Base-by-base conservation (phyloP, 2,329 filamentous ascomycete genomes). In the Colletotrichum sp. region DNA sequence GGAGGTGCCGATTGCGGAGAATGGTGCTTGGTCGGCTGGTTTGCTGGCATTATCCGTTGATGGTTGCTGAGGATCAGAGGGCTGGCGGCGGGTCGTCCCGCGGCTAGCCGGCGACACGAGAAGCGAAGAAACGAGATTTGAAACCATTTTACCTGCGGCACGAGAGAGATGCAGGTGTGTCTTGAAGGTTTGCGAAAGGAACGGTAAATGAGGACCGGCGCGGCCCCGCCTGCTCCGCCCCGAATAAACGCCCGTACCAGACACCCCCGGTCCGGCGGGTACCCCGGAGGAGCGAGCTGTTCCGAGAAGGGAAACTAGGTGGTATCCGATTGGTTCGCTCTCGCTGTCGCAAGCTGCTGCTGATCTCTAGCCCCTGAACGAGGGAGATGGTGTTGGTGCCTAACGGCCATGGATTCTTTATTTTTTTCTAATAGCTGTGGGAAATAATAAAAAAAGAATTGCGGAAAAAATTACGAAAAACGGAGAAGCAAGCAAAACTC, bases 281-380 rank as follows among this genome's bases (percentile, higher is more conserved):
- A 26, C 55, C 39, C 39, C 18, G 39, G 18, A 49, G 18, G 39
- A 21, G 39, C 32, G 64, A 12, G 30, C 44, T 59, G 32, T 73
- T 59, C 73, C 70, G 64, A 73, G 70, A 76, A 73, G 36, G 64
- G 73, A 15, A 69, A 69, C 59, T 63, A 59, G 57, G 32, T 24
- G 49, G 55, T 18, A 64, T 49, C 21, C 66, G 52, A 76, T 76
- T 76, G 73, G 73, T 49, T 69, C 67, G 32, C 21, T 70, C 39
- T 49, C 39, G 39, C 18, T 49, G 39, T 49, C 9, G 39, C 15
- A 21, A 49, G 39, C 34, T 12, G 39, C 39, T 49, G 39, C 18
- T 49, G 39, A 49, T 49, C 39, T 24, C 26, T 49, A 18, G 36
- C n/a, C 55, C 34, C 36, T 49, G 24, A 24, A 55, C 28, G 39